Base-by-base conservation (phyloP, 139 green algal species). In the Chlorella ohadii region DNA sequence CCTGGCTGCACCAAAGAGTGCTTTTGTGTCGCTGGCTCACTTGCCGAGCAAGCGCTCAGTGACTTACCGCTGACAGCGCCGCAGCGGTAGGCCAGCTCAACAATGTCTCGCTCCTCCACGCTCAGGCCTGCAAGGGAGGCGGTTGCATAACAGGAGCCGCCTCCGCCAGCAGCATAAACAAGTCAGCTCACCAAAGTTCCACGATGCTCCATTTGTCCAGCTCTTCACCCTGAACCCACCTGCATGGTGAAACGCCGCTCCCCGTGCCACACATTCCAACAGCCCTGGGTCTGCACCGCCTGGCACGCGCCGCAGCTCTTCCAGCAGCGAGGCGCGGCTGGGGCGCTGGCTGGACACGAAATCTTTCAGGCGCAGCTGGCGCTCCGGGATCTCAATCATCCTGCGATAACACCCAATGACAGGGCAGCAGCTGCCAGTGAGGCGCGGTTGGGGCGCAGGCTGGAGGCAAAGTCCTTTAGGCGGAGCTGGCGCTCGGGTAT, bases 181-280 rank as follows among this genome's bases (percentile, higher is more conserved):
- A n/a, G n/a, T n/a, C n/a, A n/a, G n/a, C n/a, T n/a, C n/a, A n/a
- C n/a, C n/a, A n/a, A n/a, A n/a, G n/a, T n/a, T n/a, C n/a, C n/a
- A n/a, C n/a, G n/a, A n/a, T n/a, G n/a, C n/a, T n/a, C n/a, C n/a
- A n/a, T n/a, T n/a, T n/a, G n/a, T n/a, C n/a, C n/a, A n/a, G n/a
- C n/a, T n/a, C n/a, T n/a, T 9, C 44, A 51, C 51, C 12, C 25
- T 9, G 0, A 11, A 41, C 84, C 16, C 27, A 94, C 89, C 55
- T 82, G 77, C 90, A 86, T 97, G 89, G 84, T 98, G 95, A 71
- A 91, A 99, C 16, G 95, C 96, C 5, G 98, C 88, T 2, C 96
- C 96, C 1, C 71, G 64, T 0, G 65, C 38, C 44, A 91, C 28
- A 25, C 66, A 71, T 47, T 78, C 61, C 17, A 73, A 76, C 59